Conservation (phyloP, 2,329 filamentous ascomycete genomes). For the Diplodia scrobiculata region DNA sequence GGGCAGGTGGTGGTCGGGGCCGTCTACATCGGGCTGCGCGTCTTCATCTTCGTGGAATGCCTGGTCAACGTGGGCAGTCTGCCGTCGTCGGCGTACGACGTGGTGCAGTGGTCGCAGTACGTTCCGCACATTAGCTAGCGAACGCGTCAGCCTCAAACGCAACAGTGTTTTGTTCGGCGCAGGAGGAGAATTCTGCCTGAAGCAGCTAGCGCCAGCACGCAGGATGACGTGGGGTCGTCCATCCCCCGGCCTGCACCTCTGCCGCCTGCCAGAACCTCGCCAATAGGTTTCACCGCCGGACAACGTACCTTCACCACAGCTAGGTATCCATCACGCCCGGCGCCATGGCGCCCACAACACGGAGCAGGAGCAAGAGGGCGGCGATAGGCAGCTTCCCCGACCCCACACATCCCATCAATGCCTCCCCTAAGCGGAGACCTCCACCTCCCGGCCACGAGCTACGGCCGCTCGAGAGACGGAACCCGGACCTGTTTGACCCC, state of each 20-base stretch:
- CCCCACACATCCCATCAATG: background rate
- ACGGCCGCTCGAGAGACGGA: background rate
- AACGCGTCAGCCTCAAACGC: background rate
- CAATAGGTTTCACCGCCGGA: background rate
- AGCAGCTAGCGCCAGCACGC: background rate
- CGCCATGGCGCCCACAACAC: conserved; percentile 21
- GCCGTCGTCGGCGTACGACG: conserved; percentile 32
- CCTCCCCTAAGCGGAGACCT: background rate
- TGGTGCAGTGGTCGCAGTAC: conserved; percentile 31
- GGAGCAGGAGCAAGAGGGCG: conserved; percentile 23
- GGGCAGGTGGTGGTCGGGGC: conserved; percentile 32
- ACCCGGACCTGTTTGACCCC: background rate
- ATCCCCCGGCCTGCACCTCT: background rate
- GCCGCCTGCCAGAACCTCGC: background rate
- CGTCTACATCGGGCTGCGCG: conserved; percentile 29
- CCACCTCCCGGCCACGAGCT: background rate
- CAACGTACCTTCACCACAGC: too few relatives aligned
- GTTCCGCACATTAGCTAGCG: conserved; percentile 1
- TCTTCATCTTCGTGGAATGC: conserved; percentile 34
- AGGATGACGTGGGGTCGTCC: background rate
- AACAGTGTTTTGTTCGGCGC: background rate
- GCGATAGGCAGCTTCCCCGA: conserved; percentile 18
- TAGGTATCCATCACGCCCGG: background rate
- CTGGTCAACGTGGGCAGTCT: conserved; percentile 33
- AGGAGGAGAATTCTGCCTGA: conserved; percentile 2